Evolutionary conservation across 2,329 filamentous ascomycete species (phyloP), one percentile per base, ranked within the genome.

Genomic region (Rutstroemia sp.): DNA sequence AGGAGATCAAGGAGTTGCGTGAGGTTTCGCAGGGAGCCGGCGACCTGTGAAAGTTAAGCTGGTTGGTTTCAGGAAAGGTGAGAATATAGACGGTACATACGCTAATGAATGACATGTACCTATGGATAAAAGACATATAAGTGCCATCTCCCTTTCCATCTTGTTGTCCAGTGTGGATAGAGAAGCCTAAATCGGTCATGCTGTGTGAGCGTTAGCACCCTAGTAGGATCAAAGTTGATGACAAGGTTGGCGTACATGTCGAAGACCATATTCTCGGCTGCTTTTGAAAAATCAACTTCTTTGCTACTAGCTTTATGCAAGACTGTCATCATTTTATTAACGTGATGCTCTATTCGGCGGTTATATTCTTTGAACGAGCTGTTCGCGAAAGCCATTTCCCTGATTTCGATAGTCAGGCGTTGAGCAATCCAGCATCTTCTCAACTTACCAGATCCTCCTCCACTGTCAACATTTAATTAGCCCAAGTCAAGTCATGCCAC

Each of bases 81-180:
- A 30, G 14, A 2, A 14, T 3, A 34, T 3, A 19, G 19, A 19
- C 19, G 21, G 2, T n/a, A 58, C 57, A 9, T 4, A 61, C 59
- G 3, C 48, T 47, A 17, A 42, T 23, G 10, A 53, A 56, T 2
- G 49, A 27, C 48, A 61, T 57, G 37, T 59, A 59, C 17, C 59
- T 58, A 23, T 62, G 60, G 2, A 59, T 53, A 50, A 59, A 59
- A 14, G 52, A 51, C 57, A 62, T 60, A 34, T 59, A 61, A 19
- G 45, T 27, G 30, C 49, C 54, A 8, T 58, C 57, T 5, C 57
- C 55, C 16, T 37, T 61, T 7, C 59, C 61, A 23, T 56, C 58
- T 46, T 58, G 59, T 53, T 57, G 57, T 17, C 58, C 52, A 3
- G 54, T n/a, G 49, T 63, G 48, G 14, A 61, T 41, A 5, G 51